Evolutionary conservation across 352 stramenopile species (phyloP), one percentile per base, ranked within the genome.

Genomic region (Pythium plurisporium): DNA sequence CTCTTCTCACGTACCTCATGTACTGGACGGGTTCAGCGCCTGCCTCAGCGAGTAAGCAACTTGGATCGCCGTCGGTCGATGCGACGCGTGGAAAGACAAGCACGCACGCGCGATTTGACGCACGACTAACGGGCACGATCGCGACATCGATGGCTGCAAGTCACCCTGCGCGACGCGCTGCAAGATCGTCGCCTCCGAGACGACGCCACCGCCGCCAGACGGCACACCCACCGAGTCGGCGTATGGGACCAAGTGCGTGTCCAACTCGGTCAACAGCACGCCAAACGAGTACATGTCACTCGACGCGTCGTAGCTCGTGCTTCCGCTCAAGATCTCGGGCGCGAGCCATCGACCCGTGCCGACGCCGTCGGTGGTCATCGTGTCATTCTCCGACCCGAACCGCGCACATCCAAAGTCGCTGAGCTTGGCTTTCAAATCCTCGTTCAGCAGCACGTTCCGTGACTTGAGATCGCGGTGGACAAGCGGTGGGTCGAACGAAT

Each of bases 401-500:
- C 74, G 68, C 17, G 77, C 64, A 1, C 79, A 55, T 0, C 74
- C 77, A 49, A 85, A 84, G 50, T 82, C 68, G 30, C 22, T 46
- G 60, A 86, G 54, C 33, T 86, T 79, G 0, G 58, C 65, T 10
- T 70, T 58, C 30, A 72, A 19, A 1, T 73, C 47, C 1, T 58
- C 57, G 8, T 59, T 63, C 3, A 89, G 56, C 44, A 89, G 54
- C 20, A 89, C 56, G 41, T 90, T 87, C 4, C 70, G 60, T 0
- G 77, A 79, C 30, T 82, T 84, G 23, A 90, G 53, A 25, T 86
- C 77, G 23, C 74, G 77, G 37, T 90, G 79, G 11, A 86, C 64
- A 4, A 87, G 67, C 38, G 77, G 73, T 2, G 71, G 77, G 1
- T 41, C 48, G 55, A 90, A 86, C 50, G 80, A 86, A 54, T 90